phyloP scores from a whole-genome alignment of 768 basidiomycete species.

The Suillus bovinus region DNA sequence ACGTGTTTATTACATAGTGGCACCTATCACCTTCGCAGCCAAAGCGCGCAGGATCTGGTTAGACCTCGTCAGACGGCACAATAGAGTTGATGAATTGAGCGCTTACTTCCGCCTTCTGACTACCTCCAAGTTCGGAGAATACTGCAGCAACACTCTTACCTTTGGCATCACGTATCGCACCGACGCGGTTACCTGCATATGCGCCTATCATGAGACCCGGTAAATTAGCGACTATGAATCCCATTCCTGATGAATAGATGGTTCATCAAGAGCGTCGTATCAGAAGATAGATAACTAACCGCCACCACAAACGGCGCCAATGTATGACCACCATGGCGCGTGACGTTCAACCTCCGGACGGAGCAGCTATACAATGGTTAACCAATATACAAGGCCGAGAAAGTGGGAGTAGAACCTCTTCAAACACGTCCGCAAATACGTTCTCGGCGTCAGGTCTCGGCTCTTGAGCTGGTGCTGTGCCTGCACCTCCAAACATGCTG shows the following conservation, averaged over 20 bases:
- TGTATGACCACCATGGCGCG: constrained; percentile 73
- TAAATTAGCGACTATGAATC: constrained; percentile 65
- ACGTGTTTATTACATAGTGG: constrained; percentile 38
- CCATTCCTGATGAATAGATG: constrained; percentile 42
- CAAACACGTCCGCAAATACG: constrained; percentile 89
- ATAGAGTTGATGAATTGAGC: constrained; percentile 1
- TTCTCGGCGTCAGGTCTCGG: constrained; percentile 73
- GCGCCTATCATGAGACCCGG: constrained; percentile 88
- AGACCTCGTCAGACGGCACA: constrained; percentile 1
- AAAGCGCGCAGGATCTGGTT: constrained; percentile 75
- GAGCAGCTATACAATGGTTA: constrained; percentile 50
- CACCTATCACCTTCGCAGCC: constrained; percentile 81
- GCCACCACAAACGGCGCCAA: constrained; percentile 72
- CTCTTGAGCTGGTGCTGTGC: constrained; percentile 31
- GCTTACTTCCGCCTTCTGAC: constrained; percentile 84
- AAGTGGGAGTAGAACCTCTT: constrained; percentile 58
- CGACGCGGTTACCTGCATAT: constrained; percentile 86
- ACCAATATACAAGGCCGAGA: neutral
- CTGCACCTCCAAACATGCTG: constrained; percentile 58
- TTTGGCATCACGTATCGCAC: constrained; percentile 91
- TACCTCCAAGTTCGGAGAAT: constrained; percentile 71
- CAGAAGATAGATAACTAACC: constrained; percentile 31
- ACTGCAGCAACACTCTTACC: constrained; percentile 91
- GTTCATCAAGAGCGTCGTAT: constrained; percentile 28
- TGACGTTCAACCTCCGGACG: constrained; percentile 78